Base-by-base conservation (phyloP, 2,329 filamentous ascomycete genomes). In the Cercospora brassicicola region DNA sequence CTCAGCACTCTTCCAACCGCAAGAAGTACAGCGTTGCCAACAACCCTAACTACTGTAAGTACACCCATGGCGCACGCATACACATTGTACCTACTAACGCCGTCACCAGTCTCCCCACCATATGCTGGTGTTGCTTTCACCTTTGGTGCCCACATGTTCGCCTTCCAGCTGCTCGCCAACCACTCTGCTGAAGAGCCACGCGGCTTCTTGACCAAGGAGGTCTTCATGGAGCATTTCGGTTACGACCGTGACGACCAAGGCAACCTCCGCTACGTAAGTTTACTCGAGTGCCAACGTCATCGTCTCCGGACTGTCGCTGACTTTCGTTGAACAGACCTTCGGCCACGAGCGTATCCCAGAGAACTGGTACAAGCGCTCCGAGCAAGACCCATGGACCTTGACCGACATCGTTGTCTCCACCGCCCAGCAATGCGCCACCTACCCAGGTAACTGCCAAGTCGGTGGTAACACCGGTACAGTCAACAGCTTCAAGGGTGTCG, bases 81-180 rank as follows among this genome's bases (percentile, higher is more conserved):
- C 4, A 30, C 28, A 7, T 30, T 30, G 4, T 30, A 30, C 28
- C 6, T 30, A 30, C 28, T 30, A 30, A 30, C 28, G 28, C 28
- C 28, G 4, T 13, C 10, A 1, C 26, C 6, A 62, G 59, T 72
- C 69, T 66, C 67, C 11, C 73, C 73, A 8, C 64, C 71, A 15
- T 75, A 75, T 59, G 71, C 73, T 11, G 73, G 73, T 60, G 68
- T 75, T 20, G 73, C 73, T 10, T 75, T 75, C 72, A 75, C 73
- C 57, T 75, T 75, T 62, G 73, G 73, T 30, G 73, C 73, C 4
- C 73, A 75, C 69, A 75, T 75, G 73, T 75, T 75, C 62, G 71
- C 73, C 20, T 72, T 66, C 28, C 66, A 71, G 36, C 65, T 75
- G 10, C 53, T 75, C 4, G 70, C 72, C 56, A 75, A 75, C 65